phyloP scores from a whole-genome alignment of 768 basidiomycete genomes.

The Rhodotorula graminis region DNA sequence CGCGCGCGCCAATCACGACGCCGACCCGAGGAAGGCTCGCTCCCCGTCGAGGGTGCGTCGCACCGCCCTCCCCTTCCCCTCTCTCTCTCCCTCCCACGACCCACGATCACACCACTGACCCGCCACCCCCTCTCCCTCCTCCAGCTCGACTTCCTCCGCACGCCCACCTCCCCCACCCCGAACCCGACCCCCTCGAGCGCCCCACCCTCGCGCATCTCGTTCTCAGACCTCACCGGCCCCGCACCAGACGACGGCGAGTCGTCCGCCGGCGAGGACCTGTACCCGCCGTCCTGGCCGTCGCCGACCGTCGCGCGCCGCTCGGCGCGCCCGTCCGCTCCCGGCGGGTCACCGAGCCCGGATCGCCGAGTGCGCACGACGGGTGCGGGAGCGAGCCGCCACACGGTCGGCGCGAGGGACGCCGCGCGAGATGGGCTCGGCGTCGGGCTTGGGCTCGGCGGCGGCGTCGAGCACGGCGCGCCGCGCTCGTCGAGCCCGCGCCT shows the following conservation, averaged over 20 bases:
- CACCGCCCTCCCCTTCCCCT: no score
- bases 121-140: no score
- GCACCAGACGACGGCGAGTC: not conserved
- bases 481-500: not conserved
- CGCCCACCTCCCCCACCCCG: not conserved
- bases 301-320: no score
- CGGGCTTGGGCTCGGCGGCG: not conserved
- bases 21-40: not conserved
- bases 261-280: conserved; percentile 13
- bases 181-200: not conserved
- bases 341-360: not conserved
- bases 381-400: not conserved
- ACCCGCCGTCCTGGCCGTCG: not conserved
- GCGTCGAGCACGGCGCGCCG: not conserved
- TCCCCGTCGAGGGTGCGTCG: not conserved
- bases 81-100: no score
- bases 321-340: no score
- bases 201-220: not conserved
- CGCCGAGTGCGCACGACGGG: not conserved
- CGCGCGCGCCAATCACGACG: not conserved
- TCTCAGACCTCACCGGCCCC: not conserved
- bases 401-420: not conserved
- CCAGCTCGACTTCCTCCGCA: not conserved
- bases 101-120: no score
- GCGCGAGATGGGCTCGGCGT: not conserved